Base-by-base conservation (phyloP, 441 rosid species). In the Erodium chrysanthum region DNA sequence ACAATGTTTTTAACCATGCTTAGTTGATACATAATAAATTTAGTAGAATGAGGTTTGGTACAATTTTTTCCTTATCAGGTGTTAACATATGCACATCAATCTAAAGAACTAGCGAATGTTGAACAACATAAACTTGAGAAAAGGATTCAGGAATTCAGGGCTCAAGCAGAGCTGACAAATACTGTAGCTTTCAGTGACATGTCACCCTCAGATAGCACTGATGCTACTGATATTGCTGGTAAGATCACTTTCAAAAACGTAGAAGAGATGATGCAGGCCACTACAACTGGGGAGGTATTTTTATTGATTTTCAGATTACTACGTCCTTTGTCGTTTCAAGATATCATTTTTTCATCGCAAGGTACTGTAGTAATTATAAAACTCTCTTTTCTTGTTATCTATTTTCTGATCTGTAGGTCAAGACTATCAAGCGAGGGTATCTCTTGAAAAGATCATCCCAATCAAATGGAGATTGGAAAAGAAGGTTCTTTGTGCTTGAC, bases 141-240 rank as follows among this genome's bases (percentile, higher is more conserved):
- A 78, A 81, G 98, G 74, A 92, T 92, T 82, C 98, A 92, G 75
- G 98, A 89, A 76, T 92, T 84, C 79, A 84, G 95, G 80, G 86
- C 96, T 60, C 95, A 83, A 78, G 76, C 91, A 73, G 98, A 92
- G 79, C 50, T 85, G 78, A 88, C 84, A 50, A 83, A 75, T 69
- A 74, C 81, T 54, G 84, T 62, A 63, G 84, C 82, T 72, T 84
- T 90, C 2, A 73, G 69, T 65, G 69, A 80, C 8, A 37, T 77
- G 25, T 91, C 84, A 61, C 75, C 82, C 63, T 77, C 84, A 67
- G 67, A 70, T 62, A 73, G 75, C 54, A 75, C 74, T 69, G 85
- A 84, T 44, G 74, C 78, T 37, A 74, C 71, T 66, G 83, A 75
- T 70, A 75, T 68, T 76, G 80, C 68, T 73, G 84, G 85, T 73